These are phyloP conservation scores for Reutealis trisperma DNA, from an alignment of 345 rosid genomes.

Conservation along the genomic window DNA sequence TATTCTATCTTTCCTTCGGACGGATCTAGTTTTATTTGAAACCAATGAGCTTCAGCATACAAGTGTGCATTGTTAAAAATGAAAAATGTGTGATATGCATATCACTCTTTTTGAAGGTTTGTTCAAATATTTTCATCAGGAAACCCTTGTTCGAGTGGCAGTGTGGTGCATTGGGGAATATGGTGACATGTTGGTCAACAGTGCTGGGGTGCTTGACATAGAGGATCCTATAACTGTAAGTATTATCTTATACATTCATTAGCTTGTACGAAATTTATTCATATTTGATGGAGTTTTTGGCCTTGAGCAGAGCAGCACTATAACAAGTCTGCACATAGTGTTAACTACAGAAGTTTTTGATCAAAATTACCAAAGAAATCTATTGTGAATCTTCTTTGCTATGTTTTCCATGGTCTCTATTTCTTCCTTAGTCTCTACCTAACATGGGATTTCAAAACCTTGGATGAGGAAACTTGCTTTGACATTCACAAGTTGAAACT, in stretches of 20 bases:
- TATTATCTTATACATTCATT: constrained; percentile 22
- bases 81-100: neutral
- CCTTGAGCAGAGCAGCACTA: constrained; percentile 7
- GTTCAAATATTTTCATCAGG: constrained; percentile 49
- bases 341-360: neutral
- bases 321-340: neutral
- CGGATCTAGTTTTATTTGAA: constrained; percentile 14
- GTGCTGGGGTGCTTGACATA: constrained; percentile 76
- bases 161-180: constrained; percentile 99
- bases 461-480: neutral
- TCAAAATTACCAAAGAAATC: neutral
- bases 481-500: constrained; percentile 2
- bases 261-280: constrained; percentile 20
- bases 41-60: constrained; percentile 29
- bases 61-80: constrained; percentile 10
- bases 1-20: constrained; percentile 23
- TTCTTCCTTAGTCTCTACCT: neutral
- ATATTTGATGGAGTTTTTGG: constrained; percentile 3
- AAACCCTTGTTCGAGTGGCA: constrained; percentile 92
- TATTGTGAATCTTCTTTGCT: neutral
- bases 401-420: neutral
- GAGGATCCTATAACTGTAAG: constrained; percentile 94
- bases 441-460: neutral
- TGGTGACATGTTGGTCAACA: constrained; percentile 91
- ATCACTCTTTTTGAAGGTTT: constrained; percentile 13